Conservation (phyloP, 164 flowering plant genomes). For the Vitis rotundifolia region DNA sequence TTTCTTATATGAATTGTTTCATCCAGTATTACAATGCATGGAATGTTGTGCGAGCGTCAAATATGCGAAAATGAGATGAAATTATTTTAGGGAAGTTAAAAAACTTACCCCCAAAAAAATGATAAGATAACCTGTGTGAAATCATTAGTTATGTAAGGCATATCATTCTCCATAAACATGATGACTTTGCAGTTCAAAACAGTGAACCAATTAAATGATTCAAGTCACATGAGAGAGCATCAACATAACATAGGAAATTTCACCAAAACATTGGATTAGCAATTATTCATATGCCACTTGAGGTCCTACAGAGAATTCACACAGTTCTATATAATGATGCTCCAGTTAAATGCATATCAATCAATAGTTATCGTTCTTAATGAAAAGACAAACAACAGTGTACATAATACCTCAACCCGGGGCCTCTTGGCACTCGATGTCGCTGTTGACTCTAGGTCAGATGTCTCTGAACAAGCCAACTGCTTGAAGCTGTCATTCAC, state of each 20-base stretch:
- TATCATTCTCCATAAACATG: too few species aligned
- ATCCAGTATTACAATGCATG: too few species aligned
- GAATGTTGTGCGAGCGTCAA: too few species aligned
- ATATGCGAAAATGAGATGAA: too few species aligned
- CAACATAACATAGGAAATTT: not conserved
- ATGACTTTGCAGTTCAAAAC: too few species aligned
- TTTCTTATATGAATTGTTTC: too few species aligned
- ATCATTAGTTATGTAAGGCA: too few species aligned
- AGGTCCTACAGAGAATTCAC: not conserved
- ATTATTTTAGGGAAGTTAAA: too few species aligned
- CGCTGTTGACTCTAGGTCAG: constrained; percentile 87
- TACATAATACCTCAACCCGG: constrained; percentile 54
- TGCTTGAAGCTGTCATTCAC: constrained; percentile 57
- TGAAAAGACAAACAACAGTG: not conserved
- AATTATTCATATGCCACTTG: not conserved
- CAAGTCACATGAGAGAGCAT: not conserved
- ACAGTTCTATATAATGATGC: not conserved
- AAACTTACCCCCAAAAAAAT: too few species aligned
- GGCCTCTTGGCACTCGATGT: constrained; percentile 71
- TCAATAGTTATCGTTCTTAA: not conserved
- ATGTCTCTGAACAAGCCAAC: constrained; percentile 48
- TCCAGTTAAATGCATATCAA: not conserved
- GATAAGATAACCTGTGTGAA: too few species aligned
- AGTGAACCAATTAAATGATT: not conserved
- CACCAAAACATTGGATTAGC: not conserved